These are phyloP conservation scores for Colletotrichum liriopes DNA, from an alignment of 2,329 filamentous ascomycete genomes.

Conservation along the genomic window DNA sequence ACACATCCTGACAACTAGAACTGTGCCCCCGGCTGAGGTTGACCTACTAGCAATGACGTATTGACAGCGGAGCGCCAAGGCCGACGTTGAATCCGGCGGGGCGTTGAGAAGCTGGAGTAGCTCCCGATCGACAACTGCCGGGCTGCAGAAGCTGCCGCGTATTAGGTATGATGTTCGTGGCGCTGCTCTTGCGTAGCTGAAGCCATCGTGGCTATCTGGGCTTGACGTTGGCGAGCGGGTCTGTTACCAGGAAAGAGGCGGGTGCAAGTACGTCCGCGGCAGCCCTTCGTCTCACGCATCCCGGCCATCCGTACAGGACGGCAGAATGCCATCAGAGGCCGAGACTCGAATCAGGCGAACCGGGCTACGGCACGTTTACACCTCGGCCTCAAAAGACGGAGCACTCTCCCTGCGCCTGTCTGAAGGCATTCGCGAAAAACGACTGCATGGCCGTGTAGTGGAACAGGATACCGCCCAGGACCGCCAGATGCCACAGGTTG, in stretches of 20 bases:
- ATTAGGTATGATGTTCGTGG: neutral
- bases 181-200: neutral
- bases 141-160: neutral
- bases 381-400: slow-evolving; percentile 62
- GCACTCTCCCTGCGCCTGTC: slow-evolving; percentile 75
- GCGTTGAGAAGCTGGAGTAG: too few species aligned
- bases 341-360: neutral
- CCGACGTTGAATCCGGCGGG: too few species aligned
- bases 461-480: slow-evolving; percentile 95
- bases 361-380: neutral
- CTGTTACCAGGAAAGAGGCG: too few species aligned
- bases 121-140: neutral
- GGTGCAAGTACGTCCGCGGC: neutral
- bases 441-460: slow-evolving; percentile 97
- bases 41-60: neutral
- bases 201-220: neutral
- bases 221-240: neutral
- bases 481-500: slow-evolving; percentile 97
- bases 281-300: neutral
- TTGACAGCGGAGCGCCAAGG: neutral
- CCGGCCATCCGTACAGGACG: neutral
- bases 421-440: slow-evolving; percentile 87
- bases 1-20: neutral
- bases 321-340: neutral
- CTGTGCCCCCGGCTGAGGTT: neutral